Evolutionary conservation across 768 basidiomycete genomes (phyloP), one percentile per base, ranked within the genome.

Genomic region (Mycena sanguinolenta): DNA sequence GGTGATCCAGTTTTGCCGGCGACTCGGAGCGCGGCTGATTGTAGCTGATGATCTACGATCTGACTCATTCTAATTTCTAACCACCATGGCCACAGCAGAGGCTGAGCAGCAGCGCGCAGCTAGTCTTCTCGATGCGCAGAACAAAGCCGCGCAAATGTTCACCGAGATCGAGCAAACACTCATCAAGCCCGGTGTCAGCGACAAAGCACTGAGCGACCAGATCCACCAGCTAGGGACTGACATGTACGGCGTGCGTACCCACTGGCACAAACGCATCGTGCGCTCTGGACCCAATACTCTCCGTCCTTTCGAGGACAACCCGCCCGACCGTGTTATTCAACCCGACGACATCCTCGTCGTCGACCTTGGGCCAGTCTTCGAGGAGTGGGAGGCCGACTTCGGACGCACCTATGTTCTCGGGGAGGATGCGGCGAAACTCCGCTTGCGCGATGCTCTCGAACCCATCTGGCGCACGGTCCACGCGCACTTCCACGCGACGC

Each of bases 241-340:
- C 25, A 53, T 39, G 36, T 54, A 65, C 63, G 63, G 63, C 54
- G 63, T 65, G 34, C 52, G 44, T 34, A 57, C 53, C 36, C 63
- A 65, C 63, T 65, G 63, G 63, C 63, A 65, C 63, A 65, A 65
- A 52, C 63, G 63, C 38, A 65, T 65, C 39, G 54, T 65, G 23
- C 63, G 63, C 53, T 65, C 63, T 54, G 63, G 63, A 54, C 63
- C 63, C 63, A 65, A 57, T 39, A 65, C 63, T 27, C 63, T 65
- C 27, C 34, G 36, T 19, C 63, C 63, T 27, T 65, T 65, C 63
- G 63, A 65, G 53, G 63, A 65, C 21, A 65, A 65, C 32, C 63
- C 63, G 17, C 53, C 63, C 36, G 54, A 65, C 42, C 63, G 63
- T n/a, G 50, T 57, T 17, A 55, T 65, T 54, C 53, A 57, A 39